Evolutionary conservation across 1,284 basidiomycete genomes (phyloP), one percentile per base, ranked within the genome.

Genomic region (Agroathelia rolfsii): DNA sequence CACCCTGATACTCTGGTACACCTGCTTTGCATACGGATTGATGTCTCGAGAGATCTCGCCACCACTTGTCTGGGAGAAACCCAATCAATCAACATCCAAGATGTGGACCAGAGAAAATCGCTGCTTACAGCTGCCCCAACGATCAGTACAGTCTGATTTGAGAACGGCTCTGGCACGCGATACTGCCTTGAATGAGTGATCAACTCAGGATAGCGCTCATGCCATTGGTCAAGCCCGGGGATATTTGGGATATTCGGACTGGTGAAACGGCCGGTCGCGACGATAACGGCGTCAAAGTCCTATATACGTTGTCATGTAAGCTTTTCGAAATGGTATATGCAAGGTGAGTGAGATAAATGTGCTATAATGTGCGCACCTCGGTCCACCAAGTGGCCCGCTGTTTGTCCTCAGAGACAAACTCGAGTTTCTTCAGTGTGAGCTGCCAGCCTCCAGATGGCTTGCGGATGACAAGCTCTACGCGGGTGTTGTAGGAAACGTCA

Each of bases 121-220:
- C 11, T 18, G 35, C 53, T 33, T 24, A 59, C 55, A 18, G 58
- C 57, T 18, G 61, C 60, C 11, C 69, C 68, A 18, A 72, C 51
- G 27, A 72, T 50, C 3, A 72, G 52, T 0, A 72, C 61, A 3
- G 54, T 66, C 42, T 64, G 47, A 30, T 58, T 57, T 3, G 35
- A 31, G 29, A 55, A 64, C 0, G 41, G 28, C 23, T 64, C 55
- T 2, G 67, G 66, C 21, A 43, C 48, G 2, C 66, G 51, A 40
- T 71, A 72, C 22, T 61, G 59, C 16, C 61, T 51, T 3, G 66
- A 63, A 38, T 72, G 69, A 9, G 45, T 44, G 21, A 70, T 37
- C 2, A 43, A 37, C 1, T 40, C 42, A 0, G 64, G 60, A 45
- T 61, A 65, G 10, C 37, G 45, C 5, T 41, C 40, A 1, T 48